Base-by-base conservation (phyloP, 192 early-diverging fungal species). In the Dispira simplex region DNA sequence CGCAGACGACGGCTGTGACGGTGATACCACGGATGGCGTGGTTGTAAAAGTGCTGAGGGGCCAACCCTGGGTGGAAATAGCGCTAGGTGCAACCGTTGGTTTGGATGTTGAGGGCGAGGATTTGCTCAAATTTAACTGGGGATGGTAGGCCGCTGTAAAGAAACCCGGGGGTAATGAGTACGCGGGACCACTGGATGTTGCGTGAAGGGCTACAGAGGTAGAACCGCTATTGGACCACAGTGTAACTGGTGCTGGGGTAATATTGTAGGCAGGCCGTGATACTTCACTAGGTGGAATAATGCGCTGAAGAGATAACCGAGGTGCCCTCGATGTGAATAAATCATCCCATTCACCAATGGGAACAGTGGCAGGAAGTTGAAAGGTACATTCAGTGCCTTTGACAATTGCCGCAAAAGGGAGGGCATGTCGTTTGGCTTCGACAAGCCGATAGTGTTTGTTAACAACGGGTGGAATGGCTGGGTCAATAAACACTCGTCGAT, bases 401-500 rank as follows among this genome's bases (percentile, higher is more conserved):
- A 51, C 21, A 16, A 51, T 16, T 2, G 16, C 21, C 48, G 48
- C 48, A 20, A 51, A 51, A 9, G 48, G 21, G 18, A 51, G 21
- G 16, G 18, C 2, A 20, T 51, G 2, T 2, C 48, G 48, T 23
- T 51, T 51, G 3, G 18, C 1, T 9, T 51, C 48, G 3, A 51
- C 48, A 16, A 51, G 21, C 4, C 48, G 48, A 23, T 20, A 9
- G 18, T 16, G 21, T 9, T 51, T 51, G 2, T 16, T 2, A 16
- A 51, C 8, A 8, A 9, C 8, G 4, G 48, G 48, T 4, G 21
- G 21, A 16, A 51, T 8, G 21, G 16, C 72, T 23, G 70, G 66
- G 51, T 74, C 72, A 12, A 51, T 45, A 53, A 67, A 74, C 39
- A 70, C 65, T 43, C 71, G 62, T 28, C 66, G 55, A 23, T 63